Conservation (phyloP, 1,284 basidiomycete species). For the Amylostereum chailletii region DNA sequence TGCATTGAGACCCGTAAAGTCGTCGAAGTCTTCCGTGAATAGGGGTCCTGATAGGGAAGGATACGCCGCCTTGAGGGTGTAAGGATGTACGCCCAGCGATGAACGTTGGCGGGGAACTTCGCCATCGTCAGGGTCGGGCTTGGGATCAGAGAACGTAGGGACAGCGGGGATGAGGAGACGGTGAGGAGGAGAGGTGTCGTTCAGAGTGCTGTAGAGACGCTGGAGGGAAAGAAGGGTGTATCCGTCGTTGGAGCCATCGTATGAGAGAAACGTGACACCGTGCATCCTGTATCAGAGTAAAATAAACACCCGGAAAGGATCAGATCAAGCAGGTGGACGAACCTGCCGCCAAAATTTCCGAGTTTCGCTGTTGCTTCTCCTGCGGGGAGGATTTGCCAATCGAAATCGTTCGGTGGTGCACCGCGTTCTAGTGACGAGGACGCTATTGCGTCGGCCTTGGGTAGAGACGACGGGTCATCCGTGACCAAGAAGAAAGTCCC, state of each 20-base stretch:
- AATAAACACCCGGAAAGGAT: neutral
- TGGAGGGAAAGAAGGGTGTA: conserved; percentile 74
- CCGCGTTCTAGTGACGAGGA: conserved; percentile 27
- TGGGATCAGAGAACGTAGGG: conserved; percentile 42
- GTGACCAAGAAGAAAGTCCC: conserved; percentile 64
- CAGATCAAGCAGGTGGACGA: conserved; percentile 5
- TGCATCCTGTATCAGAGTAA: conserved; percentile 30
- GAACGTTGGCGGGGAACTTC: conserved; percentile 33
- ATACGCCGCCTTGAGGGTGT: conserved; percentile 60
- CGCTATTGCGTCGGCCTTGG: conserved; percentile 39
- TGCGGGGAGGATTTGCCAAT: conserved; percentile 39
- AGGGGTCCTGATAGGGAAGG: conserved; percentile 54
- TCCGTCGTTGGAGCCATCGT: conserved; percentile 42
- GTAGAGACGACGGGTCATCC: conserved; percentile 43
- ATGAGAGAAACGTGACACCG: conserved; percentile 49
- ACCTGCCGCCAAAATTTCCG: conserved; percentile 24
- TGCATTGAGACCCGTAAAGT: conserved; percentile 56
- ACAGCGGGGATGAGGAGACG: conserved; percentile 69
- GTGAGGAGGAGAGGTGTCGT: conserved; percentile 41
- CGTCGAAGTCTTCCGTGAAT: conserved; percentile 69
- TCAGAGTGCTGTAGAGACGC: conserved; percentile 68
- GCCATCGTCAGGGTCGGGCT: conserved; percentile 41
- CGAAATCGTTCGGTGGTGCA: conserved; percentile 43
- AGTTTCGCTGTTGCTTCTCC: conserved; percentile 18
- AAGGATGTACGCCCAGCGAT: conserved; percentile 52